Base-by-base conservation (phyloP, 139 green algal genomes). In the Picochlorum sp. region DNA sequence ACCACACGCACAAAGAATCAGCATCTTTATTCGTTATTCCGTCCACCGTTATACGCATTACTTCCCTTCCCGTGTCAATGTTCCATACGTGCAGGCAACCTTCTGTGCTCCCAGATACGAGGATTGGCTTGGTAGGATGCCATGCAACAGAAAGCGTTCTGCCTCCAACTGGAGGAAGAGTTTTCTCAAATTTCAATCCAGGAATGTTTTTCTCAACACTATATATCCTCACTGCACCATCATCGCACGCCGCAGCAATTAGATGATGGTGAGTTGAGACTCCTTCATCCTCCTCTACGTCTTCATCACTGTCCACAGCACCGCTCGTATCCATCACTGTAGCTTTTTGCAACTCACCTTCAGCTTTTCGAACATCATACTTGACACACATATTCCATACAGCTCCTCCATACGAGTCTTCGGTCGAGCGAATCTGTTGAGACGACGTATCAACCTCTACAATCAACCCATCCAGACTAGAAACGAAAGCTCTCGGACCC, bases 171-270 rank as follows among this genome's bases (percentile, higher is more conserved):
- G 64, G 44, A 2, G 75, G 70, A 45, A 95, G 67, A 8, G 72
- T 61, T 29, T 72, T 67, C 32, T 58, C 53, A 73, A 63, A 67
- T 25, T 40, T 36, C 1, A 45, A 54, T 0, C 87, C 87, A 7
- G 67, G 70, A 14, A 69, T 64, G 20, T 70, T 69, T 1, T 45
- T 63, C 41, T 88, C 67, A 4, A 82, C 69, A 1, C 33, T 47
- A 49, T 94, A 91, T 24, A 97, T 55, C 5, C 89, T 74, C 32
- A 91, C 63, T 57, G 67, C 80, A 55, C 90, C 89, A 55, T 97
- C 90, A 60, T 95, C 90, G 62, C 88, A 95, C 18, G 86, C 89
- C 7, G 86, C 81, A 16, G 88, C 89, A 7, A 97, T 16, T 29
- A 52, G 43, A 18, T 33, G 44, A 30, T 31, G 33, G 20, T 39